Percentiles rank a stretch among this genome's conserved stretches.
phyloP scores from a whole-genome alignment of 2,329 filamentous ascomycete genomes.

The Juglanconis oblonga region DNA sequence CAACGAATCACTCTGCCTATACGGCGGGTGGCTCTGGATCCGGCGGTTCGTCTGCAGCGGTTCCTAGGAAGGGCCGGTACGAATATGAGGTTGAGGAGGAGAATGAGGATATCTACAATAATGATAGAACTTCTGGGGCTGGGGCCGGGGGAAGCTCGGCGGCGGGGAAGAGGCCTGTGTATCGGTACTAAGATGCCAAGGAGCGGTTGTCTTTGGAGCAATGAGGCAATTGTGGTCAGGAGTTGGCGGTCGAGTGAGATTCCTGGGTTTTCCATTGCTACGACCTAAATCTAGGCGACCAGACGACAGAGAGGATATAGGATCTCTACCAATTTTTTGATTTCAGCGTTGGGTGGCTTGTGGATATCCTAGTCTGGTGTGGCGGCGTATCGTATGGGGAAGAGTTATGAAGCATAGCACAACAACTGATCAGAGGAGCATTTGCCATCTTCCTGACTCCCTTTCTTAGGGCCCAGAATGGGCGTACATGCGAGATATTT shows the following conservation, averaged over 20 bases:
- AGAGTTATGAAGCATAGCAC: not conserved
- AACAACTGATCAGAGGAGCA: not conserved
- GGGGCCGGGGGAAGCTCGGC: not conserved
- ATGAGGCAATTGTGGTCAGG: not conserved
- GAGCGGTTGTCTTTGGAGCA: not conserved
- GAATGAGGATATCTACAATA: conserved; percentile 10
- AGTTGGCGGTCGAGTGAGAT: not conserved
- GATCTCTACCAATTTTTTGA: not conserved
- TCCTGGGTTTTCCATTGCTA: not conserved
- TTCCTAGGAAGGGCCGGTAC: conserved; percentile 5
- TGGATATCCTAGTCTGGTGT: not conserved
- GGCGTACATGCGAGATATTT: too few species aligned
- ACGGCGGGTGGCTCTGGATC: not conserved
- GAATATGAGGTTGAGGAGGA: conserved; percentile 7
- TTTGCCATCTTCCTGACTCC: not conserved
- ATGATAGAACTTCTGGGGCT: not conserved
- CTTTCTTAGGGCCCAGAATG: too few species aligned
- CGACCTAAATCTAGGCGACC: not conserved
- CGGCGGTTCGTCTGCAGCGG: not conserved
- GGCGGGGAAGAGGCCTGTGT: conserved; percentile 19
- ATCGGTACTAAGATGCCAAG: conserved; percentile 18
- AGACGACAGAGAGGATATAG: not conserved
- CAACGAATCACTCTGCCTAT: not conserved
- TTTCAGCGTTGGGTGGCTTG: not conserved
- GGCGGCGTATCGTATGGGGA: not conserved